Evolutionary conservation across 768 basidiomycete species (phyloP).

Genomic region (Lepiota brunneoincarnata): DNA sequence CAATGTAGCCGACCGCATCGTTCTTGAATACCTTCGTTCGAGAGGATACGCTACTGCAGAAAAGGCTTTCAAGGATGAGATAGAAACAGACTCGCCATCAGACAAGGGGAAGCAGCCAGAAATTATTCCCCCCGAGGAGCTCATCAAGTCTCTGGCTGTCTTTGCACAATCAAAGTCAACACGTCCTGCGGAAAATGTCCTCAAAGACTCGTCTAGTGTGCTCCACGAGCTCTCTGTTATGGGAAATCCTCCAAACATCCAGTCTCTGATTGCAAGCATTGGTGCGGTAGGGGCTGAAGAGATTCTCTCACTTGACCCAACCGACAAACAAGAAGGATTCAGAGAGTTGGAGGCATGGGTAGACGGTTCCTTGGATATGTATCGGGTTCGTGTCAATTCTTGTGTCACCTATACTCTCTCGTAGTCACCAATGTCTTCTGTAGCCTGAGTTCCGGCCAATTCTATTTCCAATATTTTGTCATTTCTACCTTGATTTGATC

Average conservation of each 20-base stretch:
- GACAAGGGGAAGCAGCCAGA: conserved; percentile 42
- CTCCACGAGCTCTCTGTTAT: conserved; percentile 66
- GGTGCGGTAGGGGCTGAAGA: conserved; percentile 82
- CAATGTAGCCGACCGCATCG: conserved; percentile 38
- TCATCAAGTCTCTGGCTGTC: conserved; percentile 57
- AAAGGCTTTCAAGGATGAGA: conserved; percentile 44
- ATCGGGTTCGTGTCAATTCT: conserved; percentile 52
- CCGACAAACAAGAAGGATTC: conserved; percentile 84
- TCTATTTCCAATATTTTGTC: conserved; percentile 93
- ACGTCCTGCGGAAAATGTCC: conserved; percentile 63
- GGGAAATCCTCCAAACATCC: conserved; percentile 70
- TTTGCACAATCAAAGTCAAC: conserved; percentile 63
- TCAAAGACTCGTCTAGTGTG: conserved; percentile 65
- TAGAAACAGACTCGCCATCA: conserved; percentile 40
- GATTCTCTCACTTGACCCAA: conserved; percentile 75
- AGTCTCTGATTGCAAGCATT: conserved; percentile 73
- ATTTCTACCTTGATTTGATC: conserved; percentile 94
- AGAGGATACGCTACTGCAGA: conserved; percentile 47
- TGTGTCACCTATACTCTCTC: background rate
- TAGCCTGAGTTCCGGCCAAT: conserved; percentile 94
- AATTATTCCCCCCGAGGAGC: conserved; percentile 45
- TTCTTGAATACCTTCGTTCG: conserved; percentile 47
- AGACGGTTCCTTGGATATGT: conserved; percentile 89
- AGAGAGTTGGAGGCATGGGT: conserved; percentile 87
- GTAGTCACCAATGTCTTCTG: conserved; percentile 13